Percentiles rank a stretch among this genome's conserved stretches.
phyloP scores from a whole-genome alignment of 2,329 filamentous ascomycete genomes.

The Escovopsis sp. region DNA sequence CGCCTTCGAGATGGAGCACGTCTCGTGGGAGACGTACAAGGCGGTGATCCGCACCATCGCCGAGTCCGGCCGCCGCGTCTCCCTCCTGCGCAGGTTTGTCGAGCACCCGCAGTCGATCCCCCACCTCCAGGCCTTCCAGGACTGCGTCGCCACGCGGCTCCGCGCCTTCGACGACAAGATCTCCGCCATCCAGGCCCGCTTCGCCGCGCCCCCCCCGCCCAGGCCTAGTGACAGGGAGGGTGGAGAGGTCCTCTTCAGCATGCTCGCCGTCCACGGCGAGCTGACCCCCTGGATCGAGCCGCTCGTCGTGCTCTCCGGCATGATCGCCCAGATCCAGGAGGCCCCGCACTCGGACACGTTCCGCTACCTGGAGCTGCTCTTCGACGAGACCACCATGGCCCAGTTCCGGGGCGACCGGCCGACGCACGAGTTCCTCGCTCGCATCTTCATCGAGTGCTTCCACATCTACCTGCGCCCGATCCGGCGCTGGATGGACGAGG shows the following conservation, averaged over 20 bases:
- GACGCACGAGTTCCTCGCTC: constrained; percentile 47
- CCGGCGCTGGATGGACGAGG: constrained; percentile 69
- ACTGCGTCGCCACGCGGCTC: constrained; percentile 43
- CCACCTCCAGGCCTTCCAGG: constrained; percentile 57
- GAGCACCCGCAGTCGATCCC: constrained; percentile 31
- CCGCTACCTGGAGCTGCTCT: constrained; percentile 64
- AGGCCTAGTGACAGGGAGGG: no score
- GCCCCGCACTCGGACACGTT: constrained; percentile 41
- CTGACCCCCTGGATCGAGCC: constrained; percentile 37
- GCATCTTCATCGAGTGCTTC: constrained; percentile 68
- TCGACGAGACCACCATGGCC: constrained; percentile 49
- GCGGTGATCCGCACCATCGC: constrained; percentile 32
- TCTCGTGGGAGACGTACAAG: constrained; percentile 34
- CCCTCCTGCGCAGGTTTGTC: constrained; percentile 29
- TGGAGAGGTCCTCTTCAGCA: constrained; percentile 48
- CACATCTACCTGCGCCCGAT: constrained; percentile 70
- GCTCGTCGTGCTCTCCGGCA: constrained; percentile 42
- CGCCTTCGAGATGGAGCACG: constrained; percentile 30
- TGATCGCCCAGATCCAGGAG: constrained; percentile 42
- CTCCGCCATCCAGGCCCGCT: constrained; percentile 42
- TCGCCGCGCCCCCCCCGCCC: constrained; percentile 42
- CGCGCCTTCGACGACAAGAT: constrained; percentile 41
- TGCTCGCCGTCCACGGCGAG: constrained; percentile 45
- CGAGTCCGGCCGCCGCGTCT: constrained; percentile 29
- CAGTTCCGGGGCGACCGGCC: constrained; percentile 52